Percentiles rank a stretch among this genome's conserved stretches.
phyloP scores from a whole-genome alignment of 2,329 filamentous ascomycete genomes.

The Trichoderma arundinaceum region DNA sequence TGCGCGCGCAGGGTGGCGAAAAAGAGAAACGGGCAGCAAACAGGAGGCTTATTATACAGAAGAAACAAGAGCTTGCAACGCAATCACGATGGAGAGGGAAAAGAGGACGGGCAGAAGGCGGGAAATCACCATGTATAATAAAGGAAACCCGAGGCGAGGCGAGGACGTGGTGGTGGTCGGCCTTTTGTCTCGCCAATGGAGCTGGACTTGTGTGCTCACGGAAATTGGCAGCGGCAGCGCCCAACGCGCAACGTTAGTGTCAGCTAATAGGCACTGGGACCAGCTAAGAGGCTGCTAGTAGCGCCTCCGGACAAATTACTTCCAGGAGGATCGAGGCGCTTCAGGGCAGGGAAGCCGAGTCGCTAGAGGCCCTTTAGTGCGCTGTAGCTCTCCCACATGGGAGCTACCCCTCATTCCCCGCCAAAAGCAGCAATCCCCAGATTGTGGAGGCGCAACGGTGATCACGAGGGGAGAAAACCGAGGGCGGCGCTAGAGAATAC shows the following conservation, averaged over 20 bases:
- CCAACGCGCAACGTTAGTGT: too few species aligned
- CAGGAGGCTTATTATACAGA: slow-evolving; percentile 1
- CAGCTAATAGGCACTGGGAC: too few species aligned
- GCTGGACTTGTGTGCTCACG: neutral
- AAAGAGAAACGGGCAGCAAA: neutral
- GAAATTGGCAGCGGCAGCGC: neutral
- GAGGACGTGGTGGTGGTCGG: slow-evolving; percentile 2
- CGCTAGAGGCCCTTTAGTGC: neutral
- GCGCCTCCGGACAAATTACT: slow-evolving; percentile 28
- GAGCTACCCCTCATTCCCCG: slow-evolving; percentile 31
- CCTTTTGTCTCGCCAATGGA: neutral
- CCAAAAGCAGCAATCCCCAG: slow-evolving; percentile 18
- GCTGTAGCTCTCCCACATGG: slow-evolving; percentile 6
- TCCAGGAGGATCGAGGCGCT: slow-evolving; percentile 28
- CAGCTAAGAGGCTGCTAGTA: neutral
- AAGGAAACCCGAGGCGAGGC: neutral
- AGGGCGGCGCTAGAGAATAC: neutral
- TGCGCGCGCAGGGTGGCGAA: too few species aligned
- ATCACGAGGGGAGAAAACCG: slow-evolving; percentile 20
- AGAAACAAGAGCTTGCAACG: slow-evolving; percentile 9
- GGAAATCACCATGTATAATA: slow-evolving; percentile 12
- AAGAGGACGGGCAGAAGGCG: neutral
- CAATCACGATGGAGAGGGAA: neutral
- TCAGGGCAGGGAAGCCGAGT: neutral
- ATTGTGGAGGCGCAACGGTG: slow-evolving; percentile 28